Conservation (phyloP, 2,329 filamentous ascomycete genomes). For the Aspergillus sp. region DNA sequence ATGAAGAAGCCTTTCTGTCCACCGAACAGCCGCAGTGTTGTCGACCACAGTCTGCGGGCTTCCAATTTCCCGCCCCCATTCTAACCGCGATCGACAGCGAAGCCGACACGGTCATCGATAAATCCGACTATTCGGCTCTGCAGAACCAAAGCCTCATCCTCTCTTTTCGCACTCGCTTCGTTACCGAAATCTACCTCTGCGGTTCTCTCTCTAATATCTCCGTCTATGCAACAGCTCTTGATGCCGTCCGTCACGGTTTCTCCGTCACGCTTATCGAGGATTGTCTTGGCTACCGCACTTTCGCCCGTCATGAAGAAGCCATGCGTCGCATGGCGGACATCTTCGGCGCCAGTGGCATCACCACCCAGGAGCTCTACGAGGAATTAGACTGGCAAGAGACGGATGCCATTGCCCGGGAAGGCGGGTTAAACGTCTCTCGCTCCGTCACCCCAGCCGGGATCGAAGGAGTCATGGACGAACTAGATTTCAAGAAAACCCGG, state of each 20-base stretch:
- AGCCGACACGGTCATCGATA: slow-evolving; percentile 57
- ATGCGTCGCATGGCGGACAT: slow-evolving; percentile 69
- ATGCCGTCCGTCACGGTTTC: slow-evolving; percentile 84
- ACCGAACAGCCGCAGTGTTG: slow-evolving; percentile 35
- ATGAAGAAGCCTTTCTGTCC: slow-evolving; percentile 44
- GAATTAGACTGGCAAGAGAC: slow-evolving; percentile 43
- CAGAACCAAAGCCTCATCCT: slow-evolving; percentile 69
- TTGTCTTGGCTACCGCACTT: slow-evolving; percentile 77
- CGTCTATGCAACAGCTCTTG: slow-evolving; percentile 85
- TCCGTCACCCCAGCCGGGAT: slow-evolving; percentile 27
- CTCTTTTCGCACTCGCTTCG: slow-evolving; percentile 76
- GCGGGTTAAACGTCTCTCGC: slow-evolving; percentile 12
- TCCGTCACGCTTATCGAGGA: slow-evolving; percentile 84
- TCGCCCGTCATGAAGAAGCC: slow-evolving; percentile 66
- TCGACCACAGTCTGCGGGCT: slow-evolving; percentile 40
- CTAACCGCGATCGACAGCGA: slow-evolving; percentile 49
- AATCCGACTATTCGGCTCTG: slow-evolving; percentile 87
- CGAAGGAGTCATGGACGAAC: slow-evolving; percentile 33
- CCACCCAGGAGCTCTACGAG: slow-evolving; percentile 58
- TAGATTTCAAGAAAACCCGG: slow-evolving; percentile 25
- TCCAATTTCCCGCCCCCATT: slow-evolving; percentile 51
- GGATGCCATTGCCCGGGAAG: slow-evolving; percentile 32
- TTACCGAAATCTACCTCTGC: slow-evolving; percentile 86
- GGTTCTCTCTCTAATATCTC: slow-evolving; percentile 84
- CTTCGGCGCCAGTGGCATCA: slow-evolving; percentile 68